Percentiles rank a stretch among this genome's conserved stretches.
These are phyloP conservation scores for Pelargonium nanum DNA, from an alignment of 345 rosid genomes.

Conservation along the genomic window DNA sequence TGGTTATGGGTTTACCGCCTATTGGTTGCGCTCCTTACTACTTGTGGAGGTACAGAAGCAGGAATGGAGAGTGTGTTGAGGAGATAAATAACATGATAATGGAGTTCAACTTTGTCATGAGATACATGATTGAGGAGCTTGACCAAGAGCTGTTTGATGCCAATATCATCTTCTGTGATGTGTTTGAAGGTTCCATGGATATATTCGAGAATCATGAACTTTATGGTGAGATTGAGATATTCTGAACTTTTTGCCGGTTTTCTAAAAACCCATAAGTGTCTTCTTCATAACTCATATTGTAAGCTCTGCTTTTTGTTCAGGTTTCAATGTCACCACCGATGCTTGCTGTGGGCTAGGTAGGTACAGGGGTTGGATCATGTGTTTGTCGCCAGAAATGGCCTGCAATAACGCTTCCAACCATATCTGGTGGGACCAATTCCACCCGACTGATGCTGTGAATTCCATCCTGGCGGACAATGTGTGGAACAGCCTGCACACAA, in stretches of 20 bases:
- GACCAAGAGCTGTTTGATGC: constrained; percentile 42
- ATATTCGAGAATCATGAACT: constrained; percentile 49
- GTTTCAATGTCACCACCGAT: constrained; percentile 57
- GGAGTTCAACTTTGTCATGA: constrained; percentile 77
- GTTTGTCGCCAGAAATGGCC: constrained; percentile 74
- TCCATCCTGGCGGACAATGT: constrained; percentile 79
- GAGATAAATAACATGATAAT: constrained; percentile 62
- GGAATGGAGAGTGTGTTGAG: constrained; percentile 60
- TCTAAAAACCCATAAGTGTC: no score
- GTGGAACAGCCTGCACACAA: constrained; percentile 67
- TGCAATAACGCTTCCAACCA: constrained; percentile 53
- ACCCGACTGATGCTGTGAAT: constrained; percentile 78
- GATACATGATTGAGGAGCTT: constrained; percentile 54
- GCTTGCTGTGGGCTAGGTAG: constrained; percentile 88
- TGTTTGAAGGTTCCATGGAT: constrained; percentile 75
- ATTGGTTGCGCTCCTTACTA: constrained; percentile 91
- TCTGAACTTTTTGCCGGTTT: no score
- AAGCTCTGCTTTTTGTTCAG: constrained; percentile 18
- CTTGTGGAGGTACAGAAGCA: constrained; percentile 60
- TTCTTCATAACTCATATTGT: no score
- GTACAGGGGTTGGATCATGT: constrained; percentile 76
- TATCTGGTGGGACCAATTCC: constrained; percentile 93
- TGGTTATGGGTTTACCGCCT: constrained; percentile 80
- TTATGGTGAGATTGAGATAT: constrained; percentile 67
- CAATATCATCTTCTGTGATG: constrained; percentile 63